Base-by-base conservation (phyloP, 441 rosid genomes). In the Euphorbia celastroides region DNA sequence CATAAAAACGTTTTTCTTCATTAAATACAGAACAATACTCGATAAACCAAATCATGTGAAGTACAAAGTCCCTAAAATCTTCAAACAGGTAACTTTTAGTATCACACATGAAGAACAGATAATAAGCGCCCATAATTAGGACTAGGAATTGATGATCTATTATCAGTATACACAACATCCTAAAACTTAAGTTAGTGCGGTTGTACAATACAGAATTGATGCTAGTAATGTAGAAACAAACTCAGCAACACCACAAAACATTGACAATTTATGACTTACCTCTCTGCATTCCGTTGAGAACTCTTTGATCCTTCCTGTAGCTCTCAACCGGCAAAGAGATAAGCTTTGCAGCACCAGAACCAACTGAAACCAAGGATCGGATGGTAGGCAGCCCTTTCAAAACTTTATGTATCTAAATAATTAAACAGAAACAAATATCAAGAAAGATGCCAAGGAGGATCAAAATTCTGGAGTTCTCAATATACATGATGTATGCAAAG, bases 211-310 rank as follows among this genome's bases (percentile, higher is more conserved):
- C 42, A 32, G 23, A 2, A 20, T 44, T 17, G 3, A 30, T 23
- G 50, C 30, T 28, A 58, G n/a, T n/a, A 16, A 52, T 7, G 42
- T 36, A 6, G 42, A n/a, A 7, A 13, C 25, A 19, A 36, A 44
- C 30, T 38, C 26, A 44, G 12, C 55, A 59, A 25, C 38, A 28
- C 42, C 5, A 32, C 20, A 44, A 65, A 23, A 31, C 56, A 62
- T 73, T 2, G 26, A 68, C 5, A 3, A 38, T 26, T 67, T 54
- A 66, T 38, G 69, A 52, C 71, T 83, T 78, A 89, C 98, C 99
- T 88, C 98, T 90, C 82, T 95, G 97, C 79, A 95, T 79, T 73
- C 99, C 98, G 78, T 82, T 92, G 62, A 95, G 82, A 38, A 95
- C 85, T 75, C 82, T 84, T 71, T 81, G 87, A 73, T 96, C 99